Conservation (phyloP, 2,329 filamentous ascomycete genomes). For the Exophiala aquamarina region DNA sequence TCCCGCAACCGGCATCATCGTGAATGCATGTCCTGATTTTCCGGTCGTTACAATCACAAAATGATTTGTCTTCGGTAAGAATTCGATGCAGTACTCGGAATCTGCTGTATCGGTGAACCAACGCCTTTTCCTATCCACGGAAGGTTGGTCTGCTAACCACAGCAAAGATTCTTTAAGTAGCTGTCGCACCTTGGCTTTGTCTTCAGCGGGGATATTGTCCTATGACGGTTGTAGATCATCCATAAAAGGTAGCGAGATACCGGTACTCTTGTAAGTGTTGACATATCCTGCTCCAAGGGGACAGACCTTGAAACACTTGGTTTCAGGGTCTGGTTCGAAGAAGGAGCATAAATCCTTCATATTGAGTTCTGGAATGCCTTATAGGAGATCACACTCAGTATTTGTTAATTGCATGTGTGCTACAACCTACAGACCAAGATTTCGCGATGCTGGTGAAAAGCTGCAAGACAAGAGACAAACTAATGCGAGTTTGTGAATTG, state of each 20-base stretch:
- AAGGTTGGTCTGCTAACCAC: constrained; percentile 52
- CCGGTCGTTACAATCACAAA: constrained; percentile 55
- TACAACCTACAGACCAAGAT: constrained; percentile 60
- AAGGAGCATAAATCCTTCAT: constrained; percentile 64
- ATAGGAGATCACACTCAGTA: constrained; percentile 53
- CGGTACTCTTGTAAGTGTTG: constrained; percentile 48
- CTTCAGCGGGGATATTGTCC: constrained; percentile 53
- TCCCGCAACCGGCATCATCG: constrained; percentile 62
- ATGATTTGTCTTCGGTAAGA: constrained; percentile 49
- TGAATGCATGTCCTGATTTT: constrained; percentile 63
- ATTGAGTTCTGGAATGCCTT: constrained; percentile 61
- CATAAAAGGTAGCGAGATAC: constrained; percentile 43
- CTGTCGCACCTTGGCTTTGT: constrained; percentile 53
- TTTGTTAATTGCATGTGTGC: constrained; percentile 59
- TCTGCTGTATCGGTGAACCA: constrained; percentile 64
- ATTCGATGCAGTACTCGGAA: constrained; percentile 62
- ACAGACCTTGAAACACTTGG: constrained; percentile 60
- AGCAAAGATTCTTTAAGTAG: constrained; percentile 56
- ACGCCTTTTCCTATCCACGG: constrained; percentile 60
- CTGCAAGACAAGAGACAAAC: constrained; percentile 56
- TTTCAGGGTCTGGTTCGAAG: constrained; percentile 63
- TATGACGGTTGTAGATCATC: constrained; percentile 30
- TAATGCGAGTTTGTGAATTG: constrained; percentile 26
- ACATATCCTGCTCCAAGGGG: constrained; percentile 58
- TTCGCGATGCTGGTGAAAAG: constrained; percentile 55